These are phyloP conservation scores for Candida hungchunana DNA, from an alignment of 805 yeast species.

Conservation along the genomic window DNA sequence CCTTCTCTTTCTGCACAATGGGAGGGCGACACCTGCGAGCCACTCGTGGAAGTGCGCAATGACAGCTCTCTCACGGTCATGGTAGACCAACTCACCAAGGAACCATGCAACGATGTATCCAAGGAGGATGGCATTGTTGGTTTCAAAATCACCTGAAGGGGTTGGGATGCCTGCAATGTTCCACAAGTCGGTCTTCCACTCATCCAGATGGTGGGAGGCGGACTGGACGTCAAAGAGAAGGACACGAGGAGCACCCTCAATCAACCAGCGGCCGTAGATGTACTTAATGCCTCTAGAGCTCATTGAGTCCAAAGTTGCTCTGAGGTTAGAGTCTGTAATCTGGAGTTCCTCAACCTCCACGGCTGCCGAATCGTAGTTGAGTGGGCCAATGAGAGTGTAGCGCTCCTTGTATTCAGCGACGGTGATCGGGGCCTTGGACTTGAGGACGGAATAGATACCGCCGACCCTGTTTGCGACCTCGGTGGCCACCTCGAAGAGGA, in stretches of 20 bases:
- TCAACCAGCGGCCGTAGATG: constrained; percentile 93
- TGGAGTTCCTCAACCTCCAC: constrained; percentile 79
- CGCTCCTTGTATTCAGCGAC: constrained; percentile 88
- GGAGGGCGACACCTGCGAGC: constrained; percentile 96
- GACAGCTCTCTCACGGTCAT: constrained; percentile 83
- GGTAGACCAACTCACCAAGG: constrained; percentile 84
- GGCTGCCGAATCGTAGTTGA: constrained; percentile 67
- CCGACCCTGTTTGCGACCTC: constrained; percentile 98
- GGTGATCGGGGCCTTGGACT: constrained; percentile 95
- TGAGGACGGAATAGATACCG: constrained; percentile 94
- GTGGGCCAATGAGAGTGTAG: constrained; percentile 83
- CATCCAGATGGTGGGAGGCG: constrained; percentile 67
- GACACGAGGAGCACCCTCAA: constrained; percentile 96
- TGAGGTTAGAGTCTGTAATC: constrained; percentile 50
- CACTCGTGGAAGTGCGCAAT: constrained; percentile 96
- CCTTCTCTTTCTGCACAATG: constrained; percentile 84
- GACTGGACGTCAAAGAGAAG: constrained; percentile 81
- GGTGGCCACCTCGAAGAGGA: constrained; percentile 91
- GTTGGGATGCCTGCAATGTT: constrained; percentile 86
- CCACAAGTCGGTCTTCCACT: constrained; percentile 96
- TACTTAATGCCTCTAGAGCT: constrained; percentile 72
- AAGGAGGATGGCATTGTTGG: constrained; percentile 86
- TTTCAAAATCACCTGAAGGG: constrained; percentile 82
- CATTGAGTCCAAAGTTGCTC: constrained; percentile 73
- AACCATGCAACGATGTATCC: constrained; percentile 98